phyloP scores from a whole-genome alignment of 352 stramenopile genomes.

The Globisporangium uncinulatum region DNA sequence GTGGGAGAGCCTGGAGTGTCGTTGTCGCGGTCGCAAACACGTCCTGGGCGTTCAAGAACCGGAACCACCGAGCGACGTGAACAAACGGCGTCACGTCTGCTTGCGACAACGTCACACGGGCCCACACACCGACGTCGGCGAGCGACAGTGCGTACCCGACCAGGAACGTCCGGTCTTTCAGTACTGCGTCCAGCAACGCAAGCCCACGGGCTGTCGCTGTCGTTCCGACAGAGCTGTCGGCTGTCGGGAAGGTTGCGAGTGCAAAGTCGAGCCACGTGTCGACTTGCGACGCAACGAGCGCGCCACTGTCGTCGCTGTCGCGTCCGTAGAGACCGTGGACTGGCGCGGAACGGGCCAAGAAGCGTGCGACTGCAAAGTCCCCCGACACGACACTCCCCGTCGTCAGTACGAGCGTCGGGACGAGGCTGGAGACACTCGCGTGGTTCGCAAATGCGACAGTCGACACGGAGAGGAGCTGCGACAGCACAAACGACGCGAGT shows the following conservation, averaged over 20 bases:
- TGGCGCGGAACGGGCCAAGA: slow-evolving; percentile 39
- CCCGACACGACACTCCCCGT: slow-evolving; percentile 62
- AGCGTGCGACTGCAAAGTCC: slow-evolving; percentile 76
- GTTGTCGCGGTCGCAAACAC: slow-evolving; percentile 49
- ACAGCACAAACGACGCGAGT: slow-evolving; percentile 58
- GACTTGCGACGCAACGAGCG: slow-evolving; percentile 51
- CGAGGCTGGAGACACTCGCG: slow-evolving; percentile 36
- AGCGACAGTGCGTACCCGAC: slow-evolving; percentile 92
- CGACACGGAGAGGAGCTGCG: slow-evolving; percentile 25
- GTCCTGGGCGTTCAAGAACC: slow-evolving; percentile 48
- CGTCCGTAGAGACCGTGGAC: slow-evolving; percentile 49
- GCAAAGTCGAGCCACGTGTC: slow-evolving; percentile 95
- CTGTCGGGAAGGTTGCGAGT: slow-evolving; percentile 39
- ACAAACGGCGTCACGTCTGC: slow-evolving; percentile 44
- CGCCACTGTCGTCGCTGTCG: slow-evolving; percentile 27
- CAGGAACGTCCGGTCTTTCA: slow-evolving; percentile 92
- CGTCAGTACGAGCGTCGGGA: slow-evolving; percentile 56
- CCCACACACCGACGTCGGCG: slow-evolving; percentile 94
- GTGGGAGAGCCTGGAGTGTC: slow-evolving; percentile 48
- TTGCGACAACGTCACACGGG: slow-evolving; percentile 43
- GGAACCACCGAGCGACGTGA: slow-evolving; percentile 75
- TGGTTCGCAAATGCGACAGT: slow-evolving; percentile 46
- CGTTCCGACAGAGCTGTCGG: slow-evolving; percentile 6
- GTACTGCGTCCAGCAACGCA: slow-evolving; percentile 84
- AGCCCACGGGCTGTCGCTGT: slow-evolving; percentile 36